These are phyloP conservation scores for Teunomyces tritomae DNA, from an alignment of 805 yeast species.

Conservation along the genomic window DNA sequence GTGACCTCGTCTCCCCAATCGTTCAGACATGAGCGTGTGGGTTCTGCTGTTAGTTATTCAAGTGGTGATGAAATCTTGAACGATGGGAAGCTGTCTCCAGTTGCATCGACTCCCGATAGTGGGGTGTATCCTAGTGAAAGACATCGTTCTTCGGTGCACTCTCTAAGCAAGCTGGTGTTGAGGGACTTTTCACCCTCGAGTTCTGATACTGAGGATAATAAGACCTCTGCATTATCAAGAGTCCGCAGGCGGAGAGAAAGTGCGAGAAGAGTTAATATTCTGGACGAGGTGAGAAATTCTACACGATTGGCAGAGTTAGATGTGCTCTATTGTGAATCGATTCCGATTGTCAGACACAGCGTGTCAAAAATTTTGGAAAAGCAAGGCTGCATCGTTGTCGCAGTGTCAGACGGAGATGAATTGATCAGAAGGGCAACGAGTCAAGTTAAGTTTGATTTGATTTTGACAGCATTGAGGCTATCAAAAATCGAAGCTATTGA, in stretches of 20 bases:
- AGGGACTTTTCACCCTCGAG: conserved; percentile 48
- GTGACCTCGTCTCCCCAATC: conserved; percentile 19
- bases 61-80: conserved; percentile 29
- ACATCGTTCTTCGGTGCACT: conserved; percentile 22
- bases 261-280: conserved; percentile 29
- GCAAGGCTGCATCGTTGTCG: conserved; percentile 76
- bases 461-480: conserved; percentile 69
- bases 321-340: conserved; percentile 81
- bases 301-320: conserved; percentile 43
- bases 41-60: conserved; percentile 29
- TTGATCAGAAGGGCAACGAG: conserved; percentile 78
- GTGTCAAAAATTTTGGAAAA: conserved; percentile 60
- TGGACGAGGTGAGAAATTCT: neutral
- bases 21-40: conserved; percentile 30
- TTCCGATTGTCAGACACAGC: conserved; percentile 74
- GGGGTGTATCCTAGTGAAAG: conserved; percentile 8
- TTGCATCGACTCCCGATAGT: neutral
- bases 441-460: conserved; percentile 78
- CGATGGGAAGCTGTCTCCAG: conserved; percentile 11
- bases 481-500: conserved; percentile 71
- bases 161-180: conserved; percentile 25
- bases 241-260: conserved; percentile 56
- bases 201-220: conserved; percentile 65
- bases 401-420: conserved; percentile 79
- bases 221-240: conserved; percentile 48